These are phyloP conservation scores for Lipomyces orientalis DNA, from an alignment of 805 yeast species.

Conservation along the genomic window DNA sequence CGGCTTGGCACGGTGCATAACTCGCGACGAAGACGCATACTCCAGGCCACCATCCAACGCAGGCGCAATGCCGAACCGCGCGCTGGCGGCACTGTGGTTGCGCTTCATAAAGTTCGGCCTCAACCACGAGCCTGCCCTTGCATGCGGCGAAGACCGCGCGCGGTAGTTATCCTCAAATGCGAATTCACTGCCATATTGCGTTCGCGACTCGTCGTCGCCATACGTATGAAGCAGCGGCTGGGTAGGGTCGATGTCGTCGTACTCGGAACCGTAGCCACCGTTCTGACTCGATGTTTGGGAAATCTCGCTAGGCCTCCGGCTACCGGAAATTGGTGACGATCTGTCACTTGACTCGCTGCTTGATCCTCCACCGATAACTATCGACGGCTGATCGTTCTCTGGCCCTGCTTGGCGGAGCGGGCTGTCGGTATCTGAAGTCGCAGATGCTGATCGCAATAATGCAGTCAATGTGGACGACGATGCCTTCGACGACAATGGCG, in stretches of 20 bases:
- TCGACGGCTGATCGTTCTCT: not conserved
- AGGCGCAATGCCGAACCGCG: not conserved
- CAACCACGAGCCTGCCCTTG: not conserved
- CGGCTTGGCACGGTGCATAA: not conserved
- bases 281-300: not conserved
- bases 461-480: slow-evolving; percentile 23
- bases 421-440: slow-evolving; percentile 2
- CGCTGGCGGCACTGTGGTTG: not conserved
- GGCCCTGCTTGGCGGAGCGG: not conserved
- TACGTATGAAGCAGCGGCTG: not conserved
- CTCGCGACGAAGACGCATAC: not conserved
- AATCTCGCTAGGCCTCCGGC: not conserved
- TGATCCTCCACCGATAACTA: slow-evolving; percentile 6
- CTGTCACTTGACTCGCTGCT: not conserved
- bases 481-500: slow-evolving; percentile 23
- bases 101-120: not conserved
- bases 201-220: not conserved
- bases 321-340: not conserved
- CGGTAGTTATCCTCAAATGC: slow-evolving; percentile 3
- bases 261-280: not conserved
- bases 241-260: slow-evolving; percentile 1
- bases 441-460: slow-evolving; percentile 22
- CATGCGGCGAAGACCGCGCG: not conserved
- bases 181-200: slow-evolving; percentile 12
- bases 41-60: not conserved